Evolutionary conservation across 2,329 filamentous ascomycete genomes (phyloP).

Genomic region (Chrysoporthe cubensis): DNA sequence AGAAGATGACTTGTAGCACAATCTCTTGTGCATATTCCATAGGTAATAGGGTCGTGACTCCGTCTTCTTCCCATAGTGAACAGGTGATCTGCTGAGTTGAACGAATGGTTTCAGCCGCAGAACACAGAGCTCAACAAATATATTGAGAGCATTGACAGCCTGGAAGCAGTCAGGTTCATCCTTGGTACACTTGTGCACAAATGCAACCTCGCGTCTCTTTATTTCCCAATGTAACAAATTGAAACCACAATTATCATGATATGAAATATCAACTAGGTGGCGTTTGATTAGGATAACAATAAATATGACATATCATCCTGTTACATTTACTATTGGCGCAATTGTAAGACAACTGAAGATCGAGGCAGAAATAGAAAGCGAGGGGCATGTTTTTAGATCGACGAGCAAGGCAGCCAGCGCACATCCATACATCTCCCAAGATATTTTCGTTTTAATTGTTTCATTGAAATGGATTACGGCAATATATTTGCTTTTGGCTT

Average conservation of each 20-base stretch:
- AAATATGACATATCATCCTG: too few species aligned
- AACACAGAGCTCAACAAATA: background rate
- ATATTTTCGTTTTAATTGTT: background rate
- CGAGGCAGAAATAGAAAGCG: background rate
- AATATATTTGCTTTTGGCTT: background rate
- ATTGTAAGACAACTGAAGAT: too few species aligned
- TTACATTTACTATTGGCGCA: too few species aligned
- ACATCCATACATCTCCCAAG: too few species aligned
- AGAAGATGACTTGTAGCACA: too few species aligned
- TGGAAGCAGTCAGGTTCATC: background rate
- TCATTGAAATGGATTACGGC: background rate
- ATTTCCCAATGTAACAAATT: background rate
- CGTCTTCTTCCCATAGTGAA: too few species aligned
- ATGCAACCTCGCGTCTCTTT: background rate
- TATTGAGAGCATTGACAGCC: background rate
- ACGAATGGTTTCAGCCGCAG: background rate
- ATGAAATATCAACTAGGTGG: background rate
- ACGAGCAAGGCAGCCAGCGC: background rate
- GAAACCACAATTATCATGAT: background rate
- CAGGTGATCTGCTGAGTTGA: background rate
- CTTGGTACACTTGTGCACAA: background rate
- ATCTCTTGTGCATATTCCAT: too few species aligned
- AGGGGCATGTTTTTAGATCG: background rate
- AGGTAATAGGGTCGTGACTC: too few species aligned
- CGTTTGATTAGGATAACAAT: too few species aligned